These are phyloP conservation scores for Megacollybia marginata DNA, from an alignment of 768 basidiomycete genomes.

Conservation along the genomic window DNA sequence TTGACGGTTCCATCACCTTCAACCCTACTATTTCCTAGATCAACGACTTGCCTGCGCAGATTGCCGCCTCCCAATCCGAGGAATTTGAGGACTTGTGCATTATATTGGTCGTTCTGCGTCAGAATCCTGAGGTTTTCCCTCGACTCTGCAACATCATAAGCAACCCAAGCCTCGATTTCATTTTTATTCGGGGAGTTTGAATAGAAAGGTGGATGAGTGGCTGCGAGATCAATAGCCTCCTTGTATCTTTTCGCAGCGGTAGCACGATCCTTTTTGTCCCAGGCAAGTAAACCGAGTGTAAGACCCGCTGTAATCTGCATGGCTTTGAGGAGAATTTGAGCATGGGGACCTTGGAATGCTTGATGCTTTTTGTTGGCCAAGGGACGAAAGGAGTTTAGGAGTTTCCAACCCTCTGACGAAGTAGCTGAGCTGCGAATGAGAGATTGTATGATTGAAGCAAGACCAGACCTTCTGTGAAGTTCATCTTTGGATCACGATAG, in stretches of 20 bases:
- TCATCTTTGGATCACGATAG: conserved; percentile 16
- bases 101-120: conserved; percentile 14
- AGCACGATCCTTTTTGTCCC: conserved; percentile 22
- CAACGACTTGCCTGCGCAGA: conserved; percentile 14
- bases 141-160: conserved; percentile 12
- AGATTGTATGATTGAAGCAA: not conserved
- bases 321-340: conserved; percentile 20
- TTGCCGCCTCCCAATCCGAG: conserved; percentile 3
- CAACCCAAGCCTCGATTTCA: conserved; percentile 16
- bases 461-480: conserved; percentile 7
- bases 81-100: conserved; percentile 8
- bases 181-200: conserved; percentile 5
- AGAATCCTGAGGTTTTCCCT: conserved; percentile 18
- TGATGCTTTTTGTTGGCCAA: conserved; percentile 9
- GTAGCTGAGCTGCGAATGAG: conserved; percentile 3
- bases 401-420: conserved; percentile 22
- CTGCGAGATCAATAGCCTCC: conserved; percentile 22
- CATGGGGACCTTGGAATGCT: conserved; percentile 14
- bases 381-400: conserved; percentile 20
- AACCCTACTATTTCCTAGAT: conserved; percentile 3
- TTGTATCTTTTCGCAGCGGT: conserved; percentile 25
- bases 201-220: conserved; percentile 14
- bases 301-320: conserved; percentile 22
- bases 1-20: conserved; percentile 11
- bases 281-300: conserved; percentile 23